Percentiles rank a stretch among this genome's conserved stretches.
Evolutionary conservation across 257 asterid genomes (phyloP).

Genomic region (Fraxinus americana): DNA sequence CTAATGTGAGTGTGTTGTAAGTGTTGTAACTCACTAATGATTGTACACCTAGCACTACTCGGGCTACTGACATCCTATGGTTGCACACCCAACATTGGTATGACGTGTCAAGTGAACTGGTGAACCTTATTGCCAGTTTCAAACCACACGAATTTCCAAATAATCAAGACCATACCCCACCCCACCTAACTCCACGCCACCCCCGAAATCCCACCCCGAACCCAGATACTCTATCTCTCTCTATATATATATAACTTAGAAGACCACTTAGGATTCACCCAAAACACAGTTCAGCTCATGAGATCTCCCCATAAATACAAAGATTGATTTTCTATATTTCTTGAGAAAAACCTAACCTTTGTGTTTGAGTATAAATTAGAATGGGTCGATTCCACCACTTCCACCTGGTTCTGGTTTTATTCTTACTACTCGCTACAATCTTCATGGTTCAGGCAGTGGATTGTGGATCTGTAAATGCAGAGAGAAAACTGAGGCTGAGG

Average conservation of each 20-base stretch:
- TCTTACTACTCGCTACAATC: slow-evolving; percentile 26
- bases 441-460: slow-evolving; percentile 17
- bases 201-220: neutral
- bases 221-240: neutral
- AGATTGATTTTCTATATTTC: neutral
- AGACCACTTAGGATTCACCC: neutral
- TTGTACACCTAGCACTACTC: no score
- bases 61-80: no score
- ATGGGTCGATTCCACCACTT: slow-evolving; percentile 17
- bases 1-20: no score
- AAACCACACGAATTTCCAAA: neutral
- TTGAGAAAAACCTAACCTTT: neutral
- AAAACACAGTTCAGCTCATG: neutral
- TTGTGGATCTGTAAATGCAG: slow-evolving; percentile 16
- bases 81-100: no score
- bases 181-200: no score
- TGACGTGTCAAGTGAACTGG: neutral
- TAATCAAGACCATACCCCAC: neutral
- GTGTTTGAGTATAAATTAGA: neutral
- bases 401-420: neutral
- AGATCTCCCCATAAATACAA: neutral
- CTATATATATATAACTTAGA: neutral
- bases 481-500: no score
- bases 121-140: slow-evolving; percentile 12
- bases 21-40: no score